Evolutionary conservation across 345 rosid genomes (phyloP), one percentile per base, ranked within the genome.

Genomic region (Firmiana major): DNA sequence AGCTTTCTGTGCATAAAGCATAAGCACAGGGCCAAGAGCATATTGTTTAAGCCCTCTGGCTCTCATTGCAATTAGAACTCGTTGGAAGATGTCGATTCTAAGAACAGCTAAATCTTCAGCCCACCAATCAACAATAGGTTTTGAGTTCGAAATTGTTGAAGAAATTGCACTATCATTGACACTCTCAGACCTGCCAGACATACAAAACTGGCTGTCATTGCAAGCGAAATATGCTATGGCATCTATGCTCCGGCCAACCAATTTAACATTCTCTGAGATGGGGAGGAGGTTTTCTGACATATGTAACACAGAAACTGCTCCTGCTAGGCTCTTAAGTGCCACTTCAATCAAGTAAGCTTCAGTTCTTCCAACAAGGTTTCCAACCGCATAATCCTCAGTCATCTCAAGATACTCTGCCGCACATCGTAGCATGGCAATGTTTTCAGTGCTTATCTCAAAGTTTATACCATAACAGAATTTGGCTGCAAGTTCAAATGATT

Each of bases 1-100:
- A 57, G 97, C 89, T 80, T 90, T 95, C 80, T 93, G 97, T 10
- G 97, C 97, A 73, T 92, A 95, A 51, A 95, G 97, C 98, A 95
- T 95, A 36, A 95, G 92, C 48, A 95, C 86, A 26, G 97, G 99
- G 59, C 94, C 99, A 76, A 95, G 90, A 36, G 87, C 97, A 82
- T 86, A 89, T 63, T 90, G 98, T 76, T 90, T 90, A 79, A 90
- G 90, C 78, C 97, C 98, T 86, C 93, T 88, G 48, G 94, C 89
- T 84, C 88, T 86, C 96, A 93, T 90, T 5, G 98, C 97, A n/a
- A 86, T 71, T 42, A 93, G 63, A 66, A 93, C 97, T 70, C 98
- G 83, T 68, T 92, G 98, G 83, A 95, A 93, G 53, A 87, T 77
- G 75, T 95, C 94, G 66, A 95, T 90, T 76, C 98, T 87, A 19